These are phyloP conservation scores for Samsoniella hepiali DNA, from an alignment of 2,329 filamentous ascomycete genomes.

Conservation along the genomic window DNA sequence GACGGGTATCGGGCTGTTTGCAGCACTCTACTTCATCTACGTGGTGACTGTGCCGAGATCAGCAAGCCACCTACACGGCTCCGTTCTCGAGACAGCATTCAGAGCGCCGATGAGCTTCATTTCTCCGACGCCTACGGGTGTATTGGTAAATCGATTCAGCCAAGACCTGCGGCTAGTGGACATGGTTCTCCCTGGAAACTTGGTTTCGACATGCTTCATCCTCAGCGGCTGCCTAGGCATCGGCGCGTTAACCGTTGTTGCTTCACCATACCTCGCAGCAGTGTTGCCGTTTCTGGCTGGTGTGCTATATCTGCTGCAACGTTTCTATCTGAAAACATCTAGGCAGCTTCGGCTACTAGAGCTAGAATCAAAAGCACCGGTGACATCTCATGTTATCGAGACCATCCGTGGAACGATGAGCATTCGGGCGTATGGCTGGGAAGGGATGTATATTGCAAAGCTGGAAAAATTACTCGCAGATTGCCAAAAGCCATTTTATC, in stretches of 20 bases:
- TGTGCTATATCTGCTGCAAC: background rate
- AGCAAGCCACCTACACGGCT: slow-evolving; percentile 3
- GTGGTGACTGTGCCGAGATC: slow-evolving; percentile 15
- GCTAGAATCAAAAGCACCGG: slow-evolving; percentile 33
- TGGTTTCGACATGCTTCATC: slow-evolving; percentile 7
- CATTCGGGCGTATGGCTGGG: slow-evolving; percentile 53
- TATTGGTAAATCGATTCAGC: slow-evolving; percentile 20
- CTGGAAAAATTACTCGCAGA: slow-evolving; percentile 35
- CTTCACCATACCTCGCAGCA: slow-evolving; percentile 16
- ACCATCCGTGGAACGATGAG: slow-evolving; percentile 42
- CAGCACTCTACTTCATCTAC: slow-evolving; percentile 15
- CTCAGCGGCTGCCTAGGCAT: slow-evolving; percentile 6
- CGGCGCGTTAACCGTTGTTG: slow-evolving; percentile 12
- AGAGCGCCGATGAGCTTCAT: slow-evolving; percentile 16
- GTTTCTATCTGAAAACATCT: slow-evolving; percentile 20
- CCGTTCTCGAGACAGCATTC: slow-evolving; percentile 14
- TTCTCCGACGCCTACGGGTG: slow-evolving; percentile 14
- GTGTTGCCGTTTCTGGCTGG: slow-evolving; percentile 6
- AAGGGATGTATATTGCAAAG: slow-evolving; percentile 41
- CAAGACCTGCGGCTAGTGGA: slow-evolving; percentile 20
- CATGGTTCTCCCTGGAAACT: slow-evolving; percentile 14
- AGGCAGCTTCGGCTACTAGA: slow-evolving; percentile 20
- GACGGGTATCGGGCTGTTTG: background rate
- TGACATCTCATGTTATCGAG: slow-evolving; percentile 38
- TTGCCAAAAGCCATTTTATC: slow-evolving; percentile 14